phyloP scores from a whole-genome alignment of 352 stramenopile genomes.

The Pseudoperonospora humuli region DNA sequence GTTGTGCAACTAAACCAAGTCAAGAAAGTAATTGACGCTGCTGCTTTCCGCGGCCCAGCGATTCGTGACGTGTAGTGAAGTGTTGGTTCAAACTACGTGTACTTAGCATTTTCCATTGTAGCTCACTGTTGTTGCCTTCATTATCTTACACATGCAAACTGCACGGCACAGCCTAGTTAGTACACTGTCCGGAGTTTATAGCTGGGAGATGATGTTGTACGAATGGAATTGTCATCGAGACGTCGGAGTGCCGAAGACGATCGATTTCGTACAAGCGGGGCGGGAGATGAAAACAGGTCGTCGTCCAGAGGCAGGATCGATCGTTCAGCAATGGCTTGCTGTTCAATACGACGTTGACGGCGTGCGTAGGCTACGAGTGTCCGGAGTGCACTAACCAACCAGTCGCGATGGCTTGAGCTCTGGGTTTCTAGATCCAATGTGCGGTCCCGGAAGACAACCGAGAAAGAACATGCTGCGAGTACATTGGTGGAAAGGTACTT shows the following conservation, averaged over 20 bases:
- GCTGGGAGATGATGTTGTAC: conserved; percentile 16
- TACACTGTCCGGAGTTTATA: conserved; percentile 31
- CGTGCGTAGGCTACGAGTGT: conserved; percentile 68
- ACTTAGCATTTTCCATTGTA: conserved; percentile 9
- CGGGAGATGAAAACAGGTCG: conserved; percentile 5
- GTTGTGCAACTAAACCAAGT: conserved; percentile 71
- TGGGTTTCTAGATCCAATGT: conserved; percentile 78
- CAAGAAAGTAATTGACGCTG: conserved; percentile 40
- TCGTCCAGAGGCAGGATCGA: conserved; percentile 37
- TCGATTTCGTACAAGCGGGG: not conserved
- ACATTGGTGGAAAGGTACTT: conserved; percentile 47
- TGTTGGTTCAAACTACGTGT: conserved; percentile 11
- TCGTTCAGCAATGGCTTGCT: conserved; percentile 68
- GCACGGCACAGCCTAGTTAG: conserved; percentile 5
- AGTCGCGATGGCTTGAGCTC: conserved; percentile 69
- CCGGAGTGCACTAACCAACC: conserved; percentile 66
- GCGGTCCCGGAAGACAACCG: conserved; percentile 62
- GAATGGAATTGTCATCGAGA: conserved; percentile 5
- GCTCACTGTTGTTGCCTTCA: conserved; percentile 6
- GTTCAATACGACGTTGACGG: conserved; percentile 62
- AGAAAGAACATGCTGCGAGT: conserved; percentile 59
- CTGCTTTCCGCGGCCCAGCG: conserved; percentile 16
- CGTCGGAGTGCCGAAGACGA: conserved; percentile 1
- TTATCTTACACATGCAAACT: conserved; percentile 15
- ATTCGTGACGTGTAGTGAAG: conserved; percentile 18